Evolutionary conservation across 2,329 filamentous ascomycete species (phyloP), one percentile per base, ranked within the genome.

Genomic region (Exserohilum turcica): DNA sequence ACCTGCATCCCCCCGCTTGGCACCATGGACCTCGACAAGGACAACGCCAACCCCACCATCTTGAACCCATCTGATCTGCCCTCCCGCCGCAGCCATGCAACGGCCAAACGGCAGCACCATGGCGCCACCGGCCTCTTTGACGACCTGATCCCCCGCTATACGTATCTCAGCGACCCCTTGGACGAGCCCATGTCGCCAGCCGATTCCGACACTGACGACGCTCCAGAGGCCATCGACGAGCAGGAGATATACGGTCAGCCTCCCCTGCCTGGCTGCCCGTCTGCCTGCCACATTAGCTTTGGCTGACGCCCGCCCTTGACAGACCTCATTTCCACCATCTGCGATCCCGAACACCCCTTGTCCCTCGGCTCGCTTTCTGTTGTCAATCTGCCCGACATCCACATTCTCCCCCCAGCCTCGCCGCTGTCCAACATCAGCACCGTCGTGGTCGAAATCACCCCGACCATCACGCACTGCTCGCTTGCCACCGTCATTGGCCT

Each of bases 391-490:
- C 87, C 90, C 28, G 94, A 99, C 75, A 97, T 99, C 66, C 82
- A 85, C 67, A 91, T 99, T 63, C 80, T 80, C 38, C 84, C 87
- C 43, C 83, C 88, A 6, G 82, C 87, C n/a, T 83, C 83, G 31
- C 78, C 79, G 56, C 79, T 79, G 80, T 77, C 86, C 70, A 70
- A 84, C 83, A 78, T 92, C 80, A 77, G 87, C 80, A 86, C 84
- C 33, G 91, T 97, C 31, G 83, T 88, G 3, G 91, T 99, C 37
- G 85, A 96, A 67, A 88, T 99, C 63, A 99, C 94, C 9, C 94
- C 94, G 8, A 99, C 94, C 21, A 94, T 97, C 70, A 95, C 93
- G 13, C 94, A 97, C 76, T 99, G 94, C 79, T 96, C 91, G 44
- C 84, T 99, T 35, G 94, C 94, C 28, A 99, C 94, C 0, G 92